Conservation (phyloP, 2,329 filamentous ascomycete genomes). For the Meredithiella fracta region DNA sequence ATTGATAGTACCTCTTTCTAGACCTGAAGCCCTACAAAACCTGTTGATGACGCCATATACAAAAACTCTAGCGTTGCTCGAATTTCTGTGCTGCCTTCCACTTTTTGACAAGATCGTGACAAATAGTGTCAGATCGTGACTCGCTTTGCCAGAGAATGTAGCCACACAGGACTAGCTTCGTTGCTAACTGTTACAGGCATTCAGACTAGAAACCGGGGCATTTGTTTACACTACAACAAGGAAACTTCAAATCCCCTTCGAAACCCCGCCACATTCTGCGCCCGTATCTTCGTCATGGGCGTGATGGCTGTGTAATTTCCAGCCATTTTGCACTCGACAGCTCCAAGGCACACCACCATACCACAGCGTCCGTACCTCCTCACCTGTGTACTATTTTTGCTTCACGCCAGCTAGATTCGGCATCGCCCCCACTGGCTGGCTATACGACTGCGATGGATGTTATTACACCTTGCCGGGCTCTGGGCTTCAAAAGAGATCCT, state of each 20-base stretch:
- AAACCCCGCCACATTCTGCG: conserved; percentile 10
- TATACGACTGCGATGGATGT: neutral
- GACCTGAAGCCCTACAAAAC: no score
- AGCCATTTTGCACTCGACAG: conserved; percentile 1
- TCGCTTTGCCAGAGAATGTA: neutral
- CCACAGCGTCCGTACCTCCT: neutral
- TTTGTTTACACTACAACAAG: neutral
- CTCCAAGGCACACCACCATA: neutral
- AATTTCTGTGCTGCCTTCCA: neutral
- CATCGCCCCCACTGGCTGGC: neutral
- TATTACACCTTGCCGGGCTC: neutral
- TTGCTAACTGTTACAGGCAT: neutral
- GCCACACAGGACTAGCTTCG: neutral
- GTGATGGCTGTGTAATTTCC: neutral
- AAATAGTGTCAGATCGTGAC: neutral
- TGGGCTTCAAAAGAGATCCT: neutral
- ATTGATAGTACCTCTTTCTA: no score
- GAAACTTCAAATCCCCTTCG: no score
- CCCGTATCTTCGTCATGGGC: conserved; percentile 8
- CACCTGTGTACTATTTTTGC: neutral
- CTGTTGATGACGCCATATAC: no score
- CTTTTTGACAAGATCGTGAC: neutral
- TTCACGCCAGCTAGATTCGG: neutral
- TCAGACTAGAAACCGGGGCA: neutral
- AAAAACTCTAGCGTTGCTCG: no score